Conservation (phyloP, 2,329 filamentous ascomycete genomes). For the Botrytis sinoallii region DNA sequence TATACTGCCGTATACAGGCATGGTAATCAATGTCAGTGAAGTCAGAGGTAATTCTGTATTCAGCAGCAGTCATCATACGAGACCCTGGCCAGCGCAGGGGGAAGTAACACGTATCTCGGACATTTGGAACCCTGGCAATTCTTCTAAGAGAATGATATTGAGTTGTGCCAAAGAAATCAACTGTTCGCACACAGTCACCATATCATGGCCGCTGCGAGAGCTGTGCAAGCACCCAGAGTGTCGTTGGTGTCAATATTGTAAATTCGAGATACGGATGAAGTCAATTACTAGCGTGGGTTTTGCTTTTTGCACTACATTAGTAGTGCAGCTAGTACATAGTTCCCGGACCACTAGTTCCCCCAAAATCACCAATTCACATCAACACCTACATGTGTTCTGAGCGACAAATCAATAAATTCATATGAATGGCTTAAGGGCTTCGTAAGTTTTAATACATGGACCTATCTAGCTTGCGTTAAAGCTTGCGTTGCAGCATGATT, state of each 20-base stretch:
- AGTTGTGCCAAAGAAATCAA: background rate
- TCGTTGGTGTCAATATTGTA: background rate
- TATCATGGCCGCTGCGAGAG: background rate
- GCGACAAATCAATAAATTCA: background rate
- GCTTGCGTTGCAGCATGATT: background rate
- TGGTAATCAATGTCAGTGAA: background rate
- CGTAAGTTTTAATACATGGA: background rate
- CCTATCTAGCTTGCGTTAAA: background rate
- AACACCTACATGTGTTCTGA: background rate
- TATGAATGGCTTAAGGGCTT: background rate
- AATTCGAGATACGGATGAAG: background rate
- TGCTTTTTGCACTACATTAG: background rate
- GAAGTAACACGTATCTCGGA: background rate
- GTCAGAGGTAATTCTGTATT: background rate
- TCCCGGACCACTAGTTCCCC: background rate
- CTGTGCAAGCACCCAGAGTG: background rate
- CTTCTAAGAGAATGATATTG: background rate
- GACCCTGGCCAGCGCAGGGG: background rate
- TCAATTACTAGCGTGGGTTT: background rate
- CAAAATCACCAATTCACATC: background rate
- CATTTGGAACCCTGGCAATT: background rate
- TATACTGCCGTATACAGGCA: background rate
- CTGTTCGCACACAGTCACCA: background rate
- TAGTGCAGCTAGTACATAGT: background rate
- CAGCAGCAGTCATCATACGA: background rate